phyloP scores from a whole-genome alignment of 305 asterid species.

The Fraxinus xanthoxyloides region DNA sequence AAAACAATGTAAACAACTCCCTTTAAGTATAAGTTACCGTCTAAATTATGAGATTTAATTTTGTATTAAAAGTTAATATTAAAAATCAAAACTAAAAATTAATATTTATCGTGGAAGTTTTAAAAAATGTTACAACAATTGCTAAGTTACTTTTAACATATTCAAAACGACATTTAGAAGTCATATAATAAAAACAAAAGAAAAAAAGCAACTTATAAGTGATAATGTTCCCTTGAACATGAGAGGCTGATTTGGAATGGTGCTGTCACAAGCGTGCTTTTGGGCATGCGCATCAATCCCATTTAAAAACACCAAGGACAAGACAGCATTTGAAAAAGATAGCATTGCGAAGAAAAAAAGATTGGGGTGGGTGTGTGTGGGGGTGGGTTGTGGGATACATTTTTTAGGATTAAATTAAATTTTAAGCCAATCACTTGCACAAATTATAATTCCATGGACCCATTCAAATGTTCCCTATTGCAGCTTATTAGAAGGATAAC shows the following conservation, averaged over 20 bases:
- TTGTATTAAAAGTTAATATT: no score
- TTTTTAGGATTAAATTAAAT: not conserved
- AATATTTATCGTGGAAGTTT: no score
- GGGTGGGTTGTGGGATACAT: not conserved
- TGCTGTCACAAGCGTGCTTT: conserved; percentile 8
- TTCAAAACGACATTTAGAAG: not conserved
- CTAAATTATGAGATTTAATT: not conserved
- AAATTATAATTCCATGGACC: not conserved
- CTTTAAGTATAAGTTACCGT: no score
- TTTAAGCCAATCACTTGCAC: not conserved
- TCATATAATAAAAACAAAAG: not conserved
- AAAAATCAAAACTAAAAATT: no score
- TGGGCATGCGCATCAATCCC: conserved; percentile 9
- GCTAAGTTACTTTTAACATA: not conserved
- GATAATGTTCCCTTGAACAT: conserved; percentile 3
- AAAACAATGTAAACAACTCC: not conserved
- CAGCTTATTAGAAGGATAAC: not conserved
- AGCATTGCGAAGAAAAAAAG: not conserved
- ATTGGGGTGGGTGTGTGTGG: no score
- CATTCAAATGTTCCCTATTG: not conserved
- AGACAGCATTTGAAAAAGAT: not conserved
- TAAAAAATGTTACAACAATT: not conserved
- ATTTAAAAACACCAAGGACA: not conserved
- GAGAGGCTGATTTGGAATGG: conserved; percentile 6
- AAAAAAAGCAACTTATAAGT: not conserved